Percentiles rank a stretch among this genome's conserved stretches.
These are phyloP conservation scores for Monosporascus sp. DNA, from an alignment of 2,329 filamentous ascomycete species.

Conservation along the genomic window DNA sequence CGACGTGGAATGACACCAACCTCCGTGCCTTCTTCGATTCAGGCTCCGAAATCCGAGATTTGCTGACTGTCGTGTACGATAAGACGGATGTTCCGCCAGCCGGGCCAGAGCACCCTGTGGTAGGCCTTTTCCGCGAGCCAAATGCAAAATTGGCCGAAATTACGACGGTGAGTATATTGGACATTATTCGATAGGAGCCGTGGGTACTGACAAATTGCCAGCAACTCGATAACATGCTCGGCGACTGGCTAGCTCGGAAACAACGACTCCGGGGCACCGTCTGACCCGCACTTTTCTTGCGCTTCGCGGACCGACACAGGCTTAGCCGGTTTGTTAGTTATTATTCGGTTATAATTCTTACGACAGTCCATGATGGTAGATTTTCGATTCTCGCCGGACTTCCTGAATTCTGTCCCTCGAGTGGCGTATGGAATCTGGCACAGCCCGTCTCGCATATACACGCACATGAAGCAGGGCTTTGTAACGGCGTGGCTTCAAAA, in stretches of 20 bases:
- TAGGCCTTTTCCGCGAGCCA: conserved; percentile 79
- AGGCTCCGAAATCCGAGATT: conserved; percentile 79
- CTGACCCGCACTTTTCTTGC: conserved; percentile 21
- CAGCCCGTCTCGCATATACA: not conserved
- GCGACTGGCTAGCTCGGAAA: conserved; percentile 72
- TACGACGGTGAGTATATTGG: conserved; percentile 55
- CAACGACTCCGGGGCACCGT: conserved; percentile 52
- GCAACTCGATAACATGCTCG: conserved; percentile 83
- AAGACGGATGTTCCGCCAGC: conserved; percentile 77
- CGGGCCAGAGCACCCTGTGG: conserved; percentile 79
- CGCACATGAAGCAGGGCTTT: too few species aligned
- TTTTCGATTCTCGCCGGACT: not conserved
- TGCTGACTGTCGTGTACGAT: conserved; percentile 88
- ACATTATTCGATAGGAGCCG: conserved; percentile 1
- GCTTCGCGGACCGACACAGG: conserved; percentile 2
- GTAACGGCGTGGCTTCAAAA: not conserved
- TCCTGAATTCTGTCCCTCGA: not conserved
- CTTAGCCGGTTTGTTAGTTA: not conserved
- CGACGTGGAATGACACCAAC: conserved; percentile 80
- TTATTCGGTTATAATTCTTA: not conserved
- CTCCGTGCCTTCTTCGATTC: conserved; percentile 89
- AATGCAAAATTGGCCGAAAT: conserved; percentile 82
- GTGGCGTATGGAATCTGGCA: not conserved
- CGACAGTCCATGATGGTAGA: not conserved
- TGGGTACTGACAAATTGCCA: conserved; percentile 27